These are phyloP conservation scores for Purshia tridentata DNA, from an alignment of 306 rosid species.

Conservation along the genomic window DNA sequence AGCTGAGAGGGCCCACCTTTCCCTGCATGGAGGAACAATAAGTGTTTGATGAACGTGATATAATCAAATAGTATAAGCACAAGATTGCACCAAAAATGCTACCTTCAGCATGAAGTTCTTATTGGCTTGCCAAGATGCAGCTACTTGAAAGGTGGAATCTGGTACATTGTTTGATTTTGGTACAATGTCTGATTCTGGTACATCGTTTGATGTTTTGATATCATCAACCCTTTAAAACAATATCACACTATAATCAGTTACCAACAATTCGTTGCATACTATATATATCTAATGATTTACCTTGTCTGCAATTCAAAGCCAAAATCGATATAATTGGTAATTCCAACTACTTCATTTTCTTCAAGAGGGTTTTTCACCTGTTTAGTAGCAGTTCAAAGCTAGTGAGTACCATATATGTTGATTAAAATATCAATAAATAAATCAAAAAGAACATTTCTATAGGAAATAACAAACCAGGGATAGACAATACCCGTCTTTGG, in stretches of 20 bases:
- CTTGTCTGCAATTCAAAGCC: slow-evolving; percentile 88
- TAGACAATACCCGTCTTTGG: slow-evolving; percentile 79
- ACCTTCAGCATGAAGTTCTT: slow-evolving; percentile 90
- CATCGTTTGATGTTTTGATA: slow-evolving; percentile 44
- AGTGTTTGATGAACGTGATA: slow-evolving; percentile 29
- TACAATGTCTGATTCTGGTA: slow-evolving; percentile 48
- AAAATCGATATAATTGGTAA: slow-evolving; percentile 92
- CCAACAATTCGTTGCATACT: slow-evolving; percentile 17
- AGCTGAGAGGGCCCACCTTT: slow-evolving; percentile 75
- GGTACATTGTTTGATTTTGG: slow-evolving; percentile 36
- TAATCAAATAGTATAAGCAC: slow-evolving; percentile 11
- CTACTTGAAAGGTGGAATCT: slow-evolving; percentile 83
- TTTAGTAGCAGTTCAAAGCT: slow-evolving; percentile 34
- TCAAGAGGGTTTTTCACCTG: slow-evolving; percentile 95
- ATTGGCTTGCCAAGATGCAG: slow-evolving; percentile 98
- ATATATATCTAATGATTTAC: slow-evolving; percentile 37
- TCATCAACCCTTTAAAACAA: slow-evolving; percentile 60
- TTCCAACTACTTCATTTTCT: slow-evolving; percentile 76
- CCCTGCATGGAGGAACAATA: slow-evolving; percentile 51
- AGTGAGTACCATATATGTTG: slow-evolving; percentile 16
- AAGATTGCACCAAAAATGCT: slow-evolving; percentile 26
- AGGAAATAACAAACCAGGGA: slow-evolving; percentile 13
- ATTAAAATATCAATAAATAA: background rate
- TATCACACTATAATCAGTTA: slow-evolving; percentile 25
- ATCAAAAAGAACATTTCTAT: background rate